These are phyloP conservation scores for Lyophyllum semitale DNA, from an alignment of 768 basidiomycete species.

Conservation along the genomic window DNA sequence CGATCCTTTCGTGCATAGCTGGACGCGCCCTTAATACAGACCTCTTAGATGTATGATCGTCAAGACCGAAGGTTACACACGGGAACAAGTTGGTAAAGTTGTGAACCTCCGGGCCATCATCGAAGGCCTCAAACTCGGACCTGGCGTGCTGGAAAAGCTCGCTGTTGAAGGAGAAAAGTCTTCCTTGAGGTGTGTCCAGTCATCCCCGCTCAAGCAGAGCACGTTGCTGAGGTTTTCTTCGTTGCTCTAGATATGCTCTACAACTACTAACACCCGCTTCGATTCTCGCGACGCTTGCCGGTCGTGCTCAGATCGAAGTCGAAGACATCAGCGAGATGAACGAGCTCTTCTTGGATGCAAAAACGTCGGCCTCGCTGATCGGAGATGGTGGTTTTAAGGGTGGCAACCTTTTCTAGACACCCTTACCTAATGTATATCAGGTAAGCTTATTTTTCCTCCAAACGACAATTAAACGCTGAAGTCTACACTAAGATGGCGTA, in stretches of 20 bases:
- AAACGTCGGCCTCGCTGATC: constrained; percentile 65
- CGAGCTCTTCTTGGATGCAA: constrained; percentile 94
- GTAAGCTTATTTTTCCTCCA: too few species aligned
- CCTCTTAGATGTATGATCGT: constrained; percentile 85
- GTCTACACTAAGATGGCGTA: too few species aligned
- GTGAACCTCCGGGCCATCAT: constrained; percentile 83
- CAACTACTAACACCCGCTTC: constrained; percentile 91
- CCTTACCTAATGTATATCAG: too few species aligned
- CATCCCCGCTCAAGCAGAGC: not conserved
- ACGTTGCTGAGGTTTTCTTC: not conserved
- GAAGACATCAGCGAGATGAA: constrained; percentile 95
- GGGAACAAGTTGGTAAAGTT: constrained; percentile 85
- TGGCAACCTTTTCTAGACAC: constrained; percentile 20
- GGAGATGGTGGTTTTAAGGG: constrained; percentile 38
- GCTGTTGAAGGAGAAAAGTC: constrained; percentile 81
- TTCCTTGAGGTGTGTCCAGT: constrained; percentile 62
- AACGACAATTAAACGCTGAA: too few species aligned
- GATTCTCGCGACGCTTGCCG: constrained; percentile 77
- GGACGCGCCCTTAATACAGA: not conserved
- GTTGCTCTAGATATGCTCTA: constrained; percentile 70
- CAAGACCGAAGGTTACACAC: constrained; percentile 83
- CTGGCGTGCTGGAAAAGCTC: constrained; percentile 77
- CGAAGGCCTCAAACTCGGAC: constrained; percentile 78
- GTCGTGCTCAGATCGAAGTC: constrained; percentile 77
- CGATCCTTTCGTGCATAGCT: not conserved